These are phyloP conservation scores for Galerina sulciceps DNA, from an alignment of 768 basidiomycete genomes.

Conservation along the genomic window DNA sequence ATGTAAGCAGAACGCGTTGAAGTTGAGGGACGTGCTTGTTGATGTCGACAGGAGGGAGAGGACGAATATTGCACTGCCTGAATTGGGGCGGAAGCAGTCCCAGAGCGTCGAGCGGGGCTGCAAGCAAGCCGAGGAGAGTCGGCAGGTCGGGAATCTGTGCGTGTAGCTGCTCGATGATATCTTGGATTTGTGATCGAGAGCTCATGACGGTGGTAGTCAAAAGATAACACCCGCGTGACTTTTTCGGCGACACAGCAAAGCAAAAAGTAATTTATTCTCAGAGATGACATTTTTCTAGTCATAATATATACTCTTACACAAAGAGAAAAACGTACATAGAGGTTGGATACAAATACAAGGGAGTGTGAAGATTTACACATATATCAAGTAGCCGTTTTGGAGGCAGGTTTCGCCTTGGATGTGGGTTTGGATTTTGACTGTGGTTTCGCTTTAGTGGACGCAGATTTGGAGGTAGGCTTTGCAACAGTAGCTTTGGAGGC, in stretches of 20 bases:
- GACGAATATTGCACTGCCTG: constrained; percentile 43
- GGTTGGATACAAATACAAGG: not conserved
- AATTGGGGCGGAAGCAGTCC: constrained; percentile 66
- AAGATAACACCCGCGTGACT: no score
- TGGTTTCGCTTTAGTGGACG: constrained; percentile 34
- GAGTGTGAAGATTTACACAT: no score
- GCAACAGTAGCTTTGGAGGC: constrained; percentile 26
- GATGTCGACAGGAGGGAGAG: constrained; percentile 37
- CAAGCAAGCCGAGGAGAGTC: constrained; percentile 59
- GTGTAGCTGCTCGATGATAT: constrained; percentile 49
- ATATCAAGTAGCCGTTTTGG: constrained; percentile 19
- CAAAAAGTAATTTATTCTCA: no score
- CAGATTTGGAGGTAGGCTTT: not conserved
- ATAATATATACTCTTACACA: no score
- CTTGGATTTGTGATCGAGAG: constrained; percentile 31
- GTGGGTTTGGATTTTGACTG: constrained; percentile 27
- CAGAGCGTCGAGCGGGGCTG: constrained; percentile 58
- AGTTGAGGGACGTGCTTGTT: constrained; percentile 52
- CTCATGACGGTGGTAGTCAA: no score
- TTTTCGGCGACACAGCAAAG: no score
- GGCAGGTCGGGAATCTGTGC: constrained; percentile 50
- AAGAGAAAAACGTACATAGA: constrained; percentile 2
- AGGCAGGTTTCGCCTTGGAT: constrained; percentile 26
- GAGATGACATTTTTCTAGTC: not conserved
- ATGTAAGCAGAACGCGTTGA: constrained; percentile 68